Percentiles rank a stretch among this genome's conserved stretches.
Evolutionary conservation across 192 early-diverging fungal species (phyloP).

Genomic region (Backusella mclennaniae): DNA sequence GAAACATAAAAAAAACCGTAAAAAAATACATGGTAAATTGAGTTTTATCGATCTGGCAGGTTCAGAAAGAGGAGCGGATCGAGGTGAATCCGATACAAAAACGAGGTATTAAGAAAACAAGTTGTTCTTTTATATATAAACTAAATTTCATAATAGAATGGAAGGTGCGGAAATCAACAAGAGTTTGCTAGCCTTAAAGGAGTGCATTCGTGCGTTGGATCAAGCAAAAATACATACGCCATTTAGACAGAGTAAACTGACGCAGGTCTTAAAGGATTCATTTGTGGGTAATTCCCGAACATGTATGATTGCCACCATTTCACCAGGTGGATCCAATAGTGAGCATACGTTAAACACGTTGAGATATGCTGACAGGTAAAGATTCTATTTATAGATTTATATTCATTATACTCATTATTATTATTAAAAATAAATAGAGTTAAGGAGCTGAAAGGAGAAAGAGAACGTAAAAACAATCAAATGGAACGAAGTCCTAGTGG

Average conservation of each 20-base stretch:
- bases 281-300: conserved; percentile 97
- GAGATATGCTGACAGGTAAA: conserved; percentile 89
- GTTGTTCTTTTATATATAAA: not conserved
- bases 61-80: conserved; percentile 94
- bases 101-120: conserved; percentile 61
- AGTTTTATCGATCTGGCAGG: conserved; percentile 98
- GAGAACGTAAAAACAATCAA: conserved; percentile 25
- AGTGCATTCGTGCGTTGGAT: conserved; percentile 96
- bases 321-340: conserved; percentile 91
- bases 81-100: conserved; percentile 89
- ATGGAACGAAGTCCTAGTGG: conserved; percentile 3
- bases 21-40: conserved; percentile 76
- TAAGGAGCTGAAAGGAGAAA: conserved; percentile 48
- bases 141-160: conserved; percentile 57
- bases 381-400: not conserved
- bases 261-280: conserved; percentile 95
- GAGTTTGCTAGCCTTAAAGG: conserved; percentile 93
- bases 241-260: conserved; percentile 96
- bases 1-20: conserved; percentile 63
- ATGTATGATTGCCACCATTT: conserved; percentile 99
- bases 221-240: conserved; percentile 93
- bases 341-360: conserved; percentile 98
- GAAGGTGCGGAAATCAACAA: conserved; percentile 99
- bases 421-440: conserved; percentile 1
- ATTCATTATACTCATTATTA: not conserved